Evolutionary conservation across 129 eudicot species (phyloP), one percentile per base, ranked within the genome.

Genomic region (Pulicaria dysenterica): DNA sequence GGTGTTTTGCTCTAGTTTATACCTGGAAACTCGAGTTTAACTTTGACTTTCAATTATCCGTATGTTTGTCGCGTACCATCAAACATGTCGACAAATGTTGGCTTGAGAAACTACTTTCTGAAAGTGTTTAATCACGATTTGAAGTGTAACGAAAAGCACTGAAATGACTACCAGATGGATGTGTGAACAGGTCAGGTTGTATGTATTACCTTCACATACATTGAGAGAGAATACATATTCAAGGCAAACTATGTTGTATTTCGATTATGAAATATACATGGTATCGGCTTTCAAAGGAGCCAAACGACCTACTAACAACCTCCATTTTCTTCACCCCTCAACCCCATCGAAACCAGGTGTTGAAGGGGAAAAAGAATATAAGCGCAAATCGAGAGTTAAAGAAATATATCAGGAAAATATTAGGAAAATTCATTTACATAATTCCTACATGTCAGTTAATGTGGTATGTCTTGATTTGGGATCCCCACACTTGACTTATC

Each of bases 401-500:
- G 74, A 44, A 76, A 73, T 75, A 24, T 68, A 69, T 42, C 50
- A 69, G 72, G 69, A 12, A 19, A 70, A 34, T 69, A 53, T 73
- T 59, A 69, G 48, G 61, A 38, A 55, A 53, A 59, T 36, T 48
- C 87, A 83, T 80, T 59, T 83, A 85, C 86, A 77, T 72, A 70
- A 5, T 9, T 58, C 46, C 62, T 11, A 57, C 75, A 67, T 37
- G 17, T 38, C 7, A 3, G 58, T 81, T 82, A 85, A 74, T 77
- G 79, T 56, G 81, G 75, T 53, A 86, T 83, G 78, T 80, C 89
- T 56, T 85, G 92, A 76, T 89, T 89, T 64, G 67, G 89, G 45
- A 85, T 87, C 47, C 98, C 92, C 53, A 83, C 81, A 53, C 85
- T 87, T 39, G 98, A 87, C 77, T 87, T 93, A 83, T 90, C 96